Base-by-base conservation (phyloP, 345 rosid genomes). In the Gossypium anomalum region DNA sequence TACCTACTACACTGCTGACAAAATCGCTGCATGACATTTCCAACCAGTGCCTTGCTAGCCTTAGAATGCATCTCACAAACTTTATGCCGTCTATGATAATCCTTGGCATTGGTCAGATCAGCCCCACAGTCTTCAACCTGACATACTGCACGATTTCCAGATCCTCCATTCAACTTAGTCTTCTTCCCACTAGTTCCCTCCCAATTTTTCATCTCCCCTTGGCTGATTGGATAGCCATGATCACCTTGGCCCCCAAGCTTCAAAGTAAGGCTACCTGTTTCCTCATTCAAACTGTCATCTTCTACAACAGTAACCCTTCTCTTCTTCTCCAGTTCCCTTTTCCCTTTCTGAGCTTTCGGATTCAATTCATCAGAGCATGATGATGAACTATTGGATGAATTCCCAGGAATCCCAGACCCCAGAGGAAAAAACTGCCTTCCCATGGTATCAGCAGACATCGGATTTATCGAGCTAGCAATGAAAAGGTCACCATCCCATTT, bases 1-100 rank as follows among this genome's bases (percentile, higher is more conserved):
- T 84, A 96, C 99, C 98, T 85, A 81, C 99, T 96, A 75, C 99
- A 96, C 86, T 96, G 99, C 85, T 96, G 99, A 85, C 99, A 96
- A 77, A 96, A 96, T 43, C 99, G 92, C 89, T 96, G 99, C 98
- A 96, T 86, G 25, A 84, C 85, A 71, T 85, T 89, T 72, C 95
- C 97, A 20, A 96, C 98, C 25, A 90, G 85, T 0, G 99, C 98
- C 78, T 86, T 92, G 73, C 80, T 86, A 73, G 95, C 95, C 78
- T 96, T 96, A 55, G 99, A 93, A 84, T 96, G 99, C 89, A 88
- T 77, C 89, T 93, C 92, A 78, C 99, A 96, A 3, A 96, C 99
- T 85, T 96, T 93, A 81, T 96, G 98, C 16, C 98, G 85, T 78
- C 98, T 86, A 75, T 96, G 98, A 80, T 96, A 96, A 81, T 96